phyloP scores from a whole-genome alignment of 768 basidiomycete genomes.

The Erythrobasidium yunnanense region DNA sequence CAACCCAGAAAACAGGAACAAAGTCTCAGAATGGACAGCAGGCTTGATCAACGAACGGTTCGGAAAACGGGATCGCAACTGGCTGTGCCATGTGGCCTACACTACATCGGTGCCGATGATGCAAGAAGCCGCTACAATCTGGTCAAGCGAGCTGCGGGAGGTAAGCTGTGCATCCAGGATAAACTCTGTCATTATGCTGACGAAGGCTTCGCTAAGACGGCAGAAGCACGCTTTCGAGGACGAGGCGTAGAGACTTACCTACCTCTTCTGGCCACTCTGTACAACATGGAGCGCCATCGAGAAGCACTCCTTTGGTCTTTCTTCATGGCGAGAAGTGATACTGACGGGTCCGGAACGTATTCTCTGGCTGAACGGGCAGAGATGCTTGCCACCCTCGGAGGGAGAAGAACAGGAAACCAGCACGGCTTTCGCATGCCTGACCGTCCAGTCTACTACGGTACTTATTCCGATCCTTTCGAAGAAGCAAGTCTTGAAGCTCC shows the following conservation, averaged over 20 bases:
- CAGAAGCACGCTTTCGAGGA: constrained; percentile 1
- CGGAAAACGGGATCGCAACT: background rate
- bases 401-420: background rate
- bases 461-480: background rate
- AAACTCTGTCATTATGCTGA: background rate
- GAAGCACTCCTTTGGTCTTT: constrained; percentile 1
- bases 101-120: background rate
- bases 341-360: background rate
- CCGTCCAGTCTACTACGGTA: background rate
- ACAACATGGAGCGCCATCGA: background rate
- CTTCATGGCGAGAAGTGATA: background rate
- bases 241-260: background rate
- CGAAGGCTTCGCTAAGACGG: background rate
- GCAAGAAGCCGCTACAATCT: background rate
- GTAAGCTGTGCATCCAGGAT: background rate
- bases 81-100: background rate
- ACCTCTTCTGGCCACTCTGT: background rate
- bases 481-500: constrained; percentile 28
- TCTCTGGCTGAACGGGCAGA: background rate
- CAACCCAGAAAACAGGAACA: background rate
- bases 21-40: background rate
- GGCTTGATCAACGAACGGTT: background rate
- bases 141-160: background rate
- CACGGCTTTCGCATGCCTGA: background rate
- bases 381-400: background rate